Evolutionary conservation across 805 yeast genomes (phyloP), one percentile per base, ranked within the genome.

Genomic region (Spencermartinsiella europaea): DNA sequence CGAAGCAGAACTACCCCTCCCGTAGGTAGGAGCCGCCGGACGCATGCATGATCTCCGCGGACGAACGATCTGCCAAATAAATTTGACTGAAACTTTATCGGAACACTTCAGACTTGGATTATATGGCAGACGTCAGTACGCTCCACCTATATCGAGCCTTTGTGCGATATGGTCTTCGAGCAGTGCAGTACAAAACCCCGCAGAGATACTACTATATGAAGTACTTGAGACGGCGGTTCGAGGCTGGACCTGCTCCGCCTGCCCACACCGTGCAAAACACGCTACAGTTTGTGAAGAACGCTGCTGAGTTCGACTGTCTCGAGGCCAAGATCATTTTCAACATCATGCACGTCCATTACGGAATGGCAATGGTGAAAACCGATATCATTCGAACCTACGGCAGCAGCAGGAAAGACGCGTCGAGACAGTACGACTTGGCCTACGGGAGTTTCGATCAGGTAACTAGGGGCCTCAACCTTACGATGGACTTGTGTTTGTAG

Each of bases 371-470:
- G 38, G 15, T 12, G 12, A 27, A 12, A 27, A n/a, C 27, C 15
- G 19, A 3, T 12, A 22, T 16, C 22, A 27, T 17, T 12, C 8
- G 14, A n/a, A 15, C 31, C 34, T 21, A 19, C 10, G 36, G 38
- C 16, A 4, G 19, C 20, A n/a, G n/a, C n/a, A n/a, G n/a, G n/a
- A n/a, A n/a, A n/a, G n/a, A n/a, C n/a, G n/a, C 15, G 19, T 2
- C 34, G 3, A 21, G 35, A n/a, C 3, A 83, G 45, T 67, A 61
- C 45, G 62, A 67, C 41, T 65, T 53, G 43, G 67, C 70, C 20
- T 61, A 64, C 16, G 42, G 33, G 5, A 27, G 33, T 5, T 55
- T 54, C 53, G 39, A 43, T 19, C 34, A 34, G 14, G 36, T 53
- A 16, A 39, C 51, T 2, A 46, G 20, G 2, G 42, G 38, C 10